phyloP scores from a whole-genome alignment of 257 asterid species.

The Nicotiana tomentosiformis region DNA sequence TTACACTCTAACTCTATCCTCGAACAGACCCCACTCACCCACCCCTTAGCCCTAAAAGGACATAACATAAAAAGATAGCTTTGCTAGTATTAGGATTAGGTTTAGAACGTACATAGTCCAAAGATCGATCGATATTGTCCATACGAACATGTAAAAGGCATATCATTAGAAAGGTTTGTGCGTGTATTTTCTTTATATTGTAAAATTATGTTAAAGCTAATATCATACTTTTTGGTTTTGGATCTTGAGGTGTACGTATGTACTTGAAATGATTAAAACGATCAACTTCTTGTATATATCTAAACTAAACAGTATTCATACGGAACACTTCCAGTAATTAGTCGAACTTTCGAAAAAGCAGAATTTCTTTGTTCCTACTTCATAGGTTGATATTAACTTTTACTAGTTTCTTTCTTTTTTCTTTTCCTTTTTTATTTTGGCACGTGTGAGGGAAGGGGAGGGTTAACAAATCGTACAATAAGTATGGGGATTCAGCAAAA shows the following conservation, averaged over 20 bases:
- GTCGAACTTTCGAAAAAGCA: neutral
- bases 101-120: neutral
- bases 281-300: neutral
- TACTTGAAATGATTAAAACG: neutral
- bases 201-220: neutral
- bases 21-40: no score
- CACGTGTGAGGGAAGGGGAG: no score
- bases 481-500: no score
- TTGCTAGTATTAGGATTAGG: neutral
- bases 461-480: no score
- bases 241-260: neutral
- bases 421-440: no score
- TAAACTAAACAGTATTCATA: neutral
- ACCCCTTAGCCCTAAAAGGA: neutral
- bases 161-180: conserved; percentile 9
- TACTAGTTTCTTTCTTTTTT: no score
- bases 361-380: no score
- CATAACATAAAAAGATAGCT: neutral
- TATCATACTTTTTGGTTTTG: neutral
- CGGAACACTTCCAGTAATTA: neutral
- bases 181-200: conserved; percentile 14
- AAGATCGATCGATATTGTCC: neutral
- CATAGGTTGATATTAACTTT: no score
- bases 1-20: no score
- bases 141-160: neutral